Base-by-base conservation (phyloP, 345 rosid genomes). In the Brassica carinata region DNA sequence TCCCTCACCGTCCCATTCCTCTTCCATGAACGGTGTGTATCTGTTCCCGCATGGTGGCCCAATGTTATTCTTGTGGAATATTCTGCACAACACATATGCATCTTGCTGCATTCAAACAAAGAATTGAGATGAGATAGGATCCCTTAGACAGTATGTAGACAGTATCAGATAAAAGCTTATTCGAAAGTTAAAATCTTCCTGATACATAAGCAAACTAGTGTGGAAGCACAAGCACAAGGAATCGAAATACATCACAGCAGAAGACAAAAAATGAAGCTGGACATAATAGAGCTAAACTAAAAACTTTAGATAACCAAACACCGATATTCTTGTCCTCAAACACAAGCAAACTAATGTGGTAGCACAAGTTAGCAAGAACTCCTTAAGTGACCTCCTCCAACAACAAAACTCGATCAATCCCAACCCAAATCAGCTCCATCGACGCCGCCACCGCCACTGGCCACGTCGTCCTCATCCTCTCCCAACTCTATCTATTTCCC, bases 11-110 rank as follows among this genome's bases (percentile, higher is more conserved):
- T 85, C 87, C 95, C 96, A 91, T 84, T 92, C 96, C 73, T 89
- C 97, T 77, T 92, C 96, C 38, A 88, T 15, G 64, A 90, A 92
- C 5, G 94, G 96, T 1, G 97, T 96, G 84, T 92, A 90, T 19
- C 92, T 90, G 74, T 87, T 89, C 79, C 91, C 98, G 69, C 81
- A 89, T 45, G 97, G 99, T 26, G 99, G 97, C 73, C 99, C 99
- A 67, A 93, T 89, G 77, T 90, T 89, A 77, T 88, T 88, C 93
- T 95, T 95, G 84, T 87, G 94, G 79, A 95, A 95, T 67, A 95
- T 89, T 87, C 94, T 89, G 84, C 99, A 95, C 17, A 95, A 86
- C 31, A 95, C 99, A 80, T 90, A 95, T 0, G 86, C 80, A 61
- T 91, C 96, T 84, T 85, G 76, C 87, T 81, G 82, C 86, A 79